Base-by-base conservation (phyloP, 1,284 basidiomycete genomes). In the Grifola frondosa region DNA sequence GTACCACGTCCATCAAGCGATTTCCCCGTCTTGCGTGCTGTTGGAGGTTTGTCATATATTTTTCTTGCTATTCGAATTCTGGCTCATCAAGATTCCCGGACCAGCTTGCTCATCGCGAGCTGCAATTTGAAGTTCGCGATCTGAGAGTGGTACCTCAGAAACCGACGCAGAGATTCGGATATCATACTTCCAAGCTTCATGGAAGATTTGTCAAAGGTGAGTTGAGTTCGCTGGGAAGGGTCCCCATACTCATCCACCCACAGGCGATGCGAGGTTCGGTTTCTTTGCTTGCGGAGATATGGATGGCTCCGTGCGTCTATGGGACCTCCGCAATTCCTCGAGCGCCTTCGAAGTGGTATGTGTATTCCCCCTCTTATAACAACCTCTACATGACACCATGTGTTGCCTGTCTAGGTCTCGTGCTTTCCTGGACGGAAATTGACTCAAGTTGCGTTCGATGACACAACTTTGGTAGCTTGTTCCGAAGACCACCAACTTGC, bases 41-140 rank as follows among this genome's bases (percentile, higher is more conserved):
- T 49, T 77, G 13, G 74, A 79, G 67, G 75, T 74, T 20, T 56
- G 46, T 21, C 26, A 37, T 15, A 32, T 6, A 8, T 24, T 31
- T 8, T 22, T 23, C 33, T 6, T 30, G 17, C 30, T 41, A 9
- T 29, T 28, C 34, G 33, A 13, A 30, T 25, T 30, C 23, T 20
- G 11, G 30, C 32, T 22, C 17, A 24, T 15, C 13, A 25, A 47
- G 36, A 29, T 17, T 17, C 28, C 12, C 11, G 10, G 24, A 13
- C 13, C 41, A 77, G 76, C 64, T 78, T 35, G 68, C 67, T 11
- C 73, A 77, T 53, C 63, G 73, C 21, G 77, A 79, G 49, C 63
- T 68, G 22, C 77, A 79, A 48, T 77, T 74, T 44, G 76, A 80
- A 50, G 44, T 78, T 21, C 71, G 68, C 21, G 77, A 79, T 51